Percentiles rank a stretch among this genome's conserved stretches.
These are phyloP conservation scores for Penicillium salamii DNA, from an alignment of 495 filamentous ascomycete genomes.

Conservation along the genomic window DNA sequence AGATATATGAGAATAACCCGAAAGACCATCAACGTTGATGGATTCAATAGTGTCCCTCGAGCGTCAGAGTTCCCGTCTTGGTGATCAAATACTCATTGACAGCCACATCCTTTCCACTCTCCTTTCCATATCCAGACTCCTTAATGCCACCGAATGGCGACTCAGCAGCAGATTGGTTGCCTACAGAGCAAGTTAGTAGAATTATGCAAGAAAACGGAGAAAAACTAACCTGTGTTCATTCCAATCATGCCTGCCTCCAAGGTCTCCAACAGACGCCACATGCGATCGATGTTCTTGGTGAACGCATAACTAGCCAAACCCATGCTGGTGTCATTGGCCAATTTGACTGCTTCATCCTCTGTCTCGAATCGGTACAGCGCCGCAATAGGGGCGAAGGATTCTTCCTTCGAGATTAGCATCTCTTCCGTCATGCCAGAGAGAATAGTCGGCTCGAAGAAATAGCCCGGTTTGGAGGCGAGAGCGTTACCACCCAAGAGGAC, in stretches of 20 bases:
- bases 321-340: conserved; percentile 67
- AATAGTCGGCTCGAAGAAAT: conserved; percentile 73
- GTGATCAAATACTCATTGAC: conserved; percentile 68
- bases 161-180: conserved; percentile 66
- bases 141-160: conserved; percentile 76
- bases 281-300: conserved; percentile 69
- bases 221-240: conserved; percentile 57
- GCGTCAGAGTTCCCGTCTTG: conserved; percentile 66
- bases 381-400: conserved; percentile 67
- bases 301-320: conserved; percentile 70
- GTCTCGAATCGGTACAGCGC: conserved; percentile 68
- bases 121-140: conserved; percentile 74
- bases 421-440: conserved; percentile 57
- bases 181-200: conserved; percentile 16
- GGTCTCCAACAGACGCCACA: conserved; percentile 70
- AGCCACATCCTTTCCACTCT: conserved; percentile 69
- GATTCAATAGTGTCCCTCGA: conserved; percentile 55
- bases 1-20: too few relatives aligned
- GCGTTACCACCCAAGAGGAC: conserved; percentile 57
- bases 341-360: conserved; percentile 62
- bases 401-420: conserved; percentile 66
- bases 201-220: neutral
- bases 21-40: too few relatives aligned
- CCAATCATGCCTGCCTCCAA: conserved; percentile 77
- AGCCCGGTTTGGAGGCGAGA: conserved; percentile 48